Evolutionary conservation across 345 rosid species (phyloP).

Genomic region (Melaleuca quinquenervia): DNA sequence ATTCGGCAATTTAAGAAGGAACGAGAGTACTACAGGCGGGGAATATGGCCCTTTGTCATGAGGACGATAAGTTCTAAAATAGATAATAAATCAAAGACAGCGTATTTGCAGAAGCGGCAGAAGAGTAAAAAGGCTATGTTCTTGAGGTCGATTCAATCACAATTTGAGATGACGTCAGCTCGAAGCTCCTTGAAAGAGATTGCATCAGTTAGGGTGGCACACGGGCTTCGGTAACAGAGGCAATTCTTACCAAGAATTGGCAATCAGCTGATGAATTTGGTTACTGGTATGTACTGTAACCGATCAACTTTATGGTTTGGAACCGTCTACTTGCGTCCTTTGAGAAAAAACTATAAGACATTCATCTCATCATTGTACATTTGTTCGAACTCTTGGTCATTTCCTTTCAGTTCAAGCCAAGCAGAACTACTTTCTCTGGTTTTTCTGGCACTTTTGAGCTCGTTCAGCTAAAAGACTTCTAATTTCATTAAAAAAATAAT

Average conservation of each 20-base stretch:
- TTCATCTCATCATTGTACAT: neutral
- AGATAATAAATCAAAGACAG: neutral
- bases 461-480: neutral
- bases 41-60: neutral
- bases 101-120: neutral
- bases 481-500: neutral
- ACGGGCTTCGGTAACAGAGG: neutral
- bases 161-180: neutral
- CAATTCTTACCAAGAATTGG: neutral
- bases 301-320: neutral
- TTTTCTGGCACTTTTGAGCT: neutral
- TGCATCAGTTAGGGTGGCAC: neutral
- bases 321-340: neutral
- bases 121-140: neutral
- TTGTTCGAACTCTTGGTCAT: neutral
- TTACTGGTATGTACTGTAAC: neutral
- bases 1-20: neutral
- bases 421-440: neutral
- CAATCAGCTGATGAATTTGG: neutral
- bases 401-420: neutral
- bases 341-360: neutral
- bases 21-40: neutral
- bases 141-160: neutral
- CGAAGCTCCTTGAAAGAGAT: neutral
- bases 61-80: neutral